Conservation (phyloP, 2,329 filamentous ascomycete species). For the Arthrobotrys sinensis region DNA sequence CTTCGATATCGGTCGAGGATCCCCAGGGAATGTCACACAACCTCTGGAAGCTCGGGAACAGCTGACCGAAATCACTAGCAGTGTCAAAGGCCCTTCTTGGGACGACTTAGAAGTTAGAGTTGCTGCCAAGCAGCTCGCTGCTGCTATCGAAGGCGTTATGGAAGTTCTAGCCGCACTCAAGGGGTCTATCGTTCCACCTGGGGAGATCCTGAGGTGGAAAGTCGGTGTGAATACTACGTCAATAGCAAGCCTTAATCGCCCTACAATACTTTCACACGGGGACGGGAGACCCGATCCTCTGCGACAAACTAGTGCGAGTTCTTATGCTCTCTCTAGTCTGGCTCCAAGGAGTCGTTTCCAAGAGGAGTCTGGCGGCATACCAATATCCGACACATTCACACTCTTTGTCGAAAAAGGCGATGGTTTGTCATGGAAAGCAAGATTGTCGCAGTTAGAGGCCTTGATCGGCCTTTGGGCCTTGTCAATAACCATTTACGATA, state of each 20-base stretch:
- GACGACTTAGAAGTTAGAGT: constrained; percentile 32
- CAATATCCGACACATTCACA: neutral
- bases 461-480: constrained; percentile 44
- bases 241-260: constrained; percentile 12
- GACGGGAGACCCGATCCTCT: neutral
- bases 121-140: constrained; percentile 17
- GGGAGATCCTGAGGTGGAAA: constrained; percentile 29
- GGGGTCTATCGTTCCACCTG: neutral
- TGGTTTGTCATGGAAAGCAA: constrained; percentile 25
- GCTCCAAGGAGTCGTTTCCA: neutral
- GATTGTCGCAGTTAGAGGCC: constrained; percentile 35
- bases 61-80: constrained; percentile 28
- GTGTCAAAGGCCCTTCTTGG: constrained; percentile 29
- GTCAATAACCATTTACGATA: constrained; percentile 38
- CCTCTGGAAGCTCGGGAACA: constrained; percentile 35
- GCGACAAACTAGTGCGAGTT: neutral
- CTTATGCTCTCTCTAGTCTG: neutral
- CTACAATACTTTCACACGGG: constrained; percentile 26
- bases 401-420: constrained; percentile 38
- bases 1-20: constrained; percentile 1
- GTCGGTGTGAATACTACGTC: constrained; percentile 10
- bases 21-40: constrained; percentile 7
- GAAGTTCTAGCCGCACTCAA: constrained; percentile 21
- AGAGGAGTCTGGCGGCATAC: neutral
- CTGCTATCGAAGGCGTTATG: constrained; percentile 44